Conservation (phyloP, 805 yeast species). For the Blastobotrys chiropterorum region DNA sequence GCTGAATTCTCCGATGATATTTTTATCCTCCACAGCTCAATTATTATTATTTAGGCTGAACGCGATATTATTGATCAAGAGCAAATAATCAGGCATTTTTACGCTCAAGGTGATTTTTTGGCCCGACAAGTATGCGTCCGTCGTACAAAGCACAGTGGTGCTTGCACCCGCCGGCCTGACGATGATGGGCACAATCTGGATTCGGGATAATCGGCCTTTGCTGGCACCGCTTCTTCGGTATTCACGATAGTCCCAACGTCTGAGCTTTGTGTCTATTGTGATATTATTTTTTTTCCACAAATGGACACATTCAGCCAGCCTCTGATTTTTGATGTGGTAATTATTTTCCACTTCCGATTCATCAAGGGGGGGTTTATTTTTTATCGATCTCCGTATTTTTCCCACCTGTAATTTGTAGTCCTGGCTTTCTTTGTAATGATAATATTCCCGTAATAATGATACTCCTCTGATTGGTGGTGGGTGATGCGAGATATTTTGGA, state of each 20-base stretch:
- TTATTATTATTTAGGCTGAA: too few relatives aligned
- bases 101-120: too few relatives aligned
- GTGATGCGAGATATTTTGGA: slow-evolving; percentile 1
- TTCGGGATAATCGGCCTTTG: not conserved
- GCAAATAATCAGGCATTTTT: too few relatives aligned
- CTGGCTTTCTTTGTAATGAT: slow-evolving; percentile 1
- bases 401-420: not conserved
- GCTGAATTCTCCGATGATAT: too few relatives aligned
- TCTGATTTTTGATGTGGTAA: not conserved
- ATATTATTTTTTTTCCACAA: slow-evolving; percentile 2
- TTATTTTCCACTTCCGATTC: not conserved
- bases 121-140: too few relatives aligned
- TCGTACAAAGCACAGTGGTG: too few relatives aligned
- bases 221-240: not conserved
- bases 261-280: slow-evolving; percentile 5
- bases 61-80: too few relatives aligned
- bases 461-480: slow-evolving; percentile 11
- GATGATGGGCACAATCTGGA: not conserved
- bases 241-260: slow-evolving; percentile 13
- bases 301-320: not conserved
- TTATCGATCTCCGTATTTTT: not conserved
- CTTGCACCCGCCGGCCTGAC: too few relatives aligned
- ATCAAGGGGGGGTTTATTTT: not conserved
- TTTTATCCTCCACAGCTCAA: too few relatives aligned
- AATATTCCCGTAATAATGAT: slow-evolving; percentile 11